Conservation (phyloP, 164 flowering plant genomes). For the Echeveria elegans region DNA sequence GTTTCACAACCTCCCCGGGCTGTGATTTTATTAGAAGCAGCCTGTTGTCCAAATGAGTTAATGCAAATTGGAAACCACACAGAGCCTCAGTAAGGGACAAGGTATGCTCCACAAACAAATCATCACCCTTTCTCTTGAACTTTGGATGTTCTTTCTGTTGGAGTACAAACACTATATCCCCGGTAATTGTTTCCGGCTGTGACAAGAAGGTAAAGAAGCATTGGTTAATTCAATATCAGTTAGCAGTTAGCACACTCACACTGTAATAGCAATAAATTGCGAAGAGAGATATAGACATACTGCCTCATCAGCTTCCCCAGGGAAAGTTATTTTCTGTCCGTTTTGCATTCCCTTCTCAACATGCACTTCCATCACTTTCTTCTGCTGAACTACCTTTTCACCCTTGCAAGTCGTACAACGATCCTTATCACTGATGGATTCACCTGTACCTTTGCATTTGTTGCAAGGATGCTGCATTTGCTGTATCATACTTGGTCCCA, state of each 20-base stretch:
- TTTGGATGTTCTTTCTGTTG: conserved; percentile 66
- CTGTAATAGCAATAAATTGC: neutral
- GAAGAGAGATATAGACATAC: conserved; percentile 10
- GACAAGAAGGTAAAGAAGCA: neutral
- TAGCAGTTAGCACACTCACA: neutral
- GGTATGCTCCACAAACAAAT: conserved; percentile 48
- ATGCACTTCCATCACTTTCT: conserved; percentile 53
- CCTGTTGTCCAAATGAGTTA: conserved; percentile 47
- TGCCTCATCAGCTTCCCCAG: too few species aligned
- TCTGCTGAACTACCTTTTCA: conserved; percentile 42
- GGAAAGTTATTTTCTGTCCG: conserved; percentile 52
- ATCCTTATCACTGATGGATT: conserved; percentile 40
- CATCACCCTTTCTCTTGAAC: conserved; percentile 61
- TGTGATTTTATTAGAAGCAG: conserved; percentile 55
- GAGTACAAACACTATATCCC: conserved; percentile 50
- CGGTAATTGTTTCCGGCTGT: too few species aligned
- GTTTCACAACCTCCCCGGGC: too few species aligned
- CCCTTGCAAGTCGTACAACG: conserved; percentile 47
- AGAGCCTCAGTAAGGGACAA: conserved; percentile 51
- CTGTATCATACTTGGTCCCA: conserved; percentile 53
- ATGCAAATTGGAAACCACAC: too few species aligned
- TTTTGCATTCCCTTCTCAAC: conserved; percentile 59
- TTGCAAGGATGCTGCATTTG: too few species aligned
- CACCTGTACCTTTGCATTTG: conserved; percentile 45
- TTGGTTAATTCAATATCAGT: neutral